Conservation (phyloP, 257 asterid genomes). For the Plantago elongata region DNA sequence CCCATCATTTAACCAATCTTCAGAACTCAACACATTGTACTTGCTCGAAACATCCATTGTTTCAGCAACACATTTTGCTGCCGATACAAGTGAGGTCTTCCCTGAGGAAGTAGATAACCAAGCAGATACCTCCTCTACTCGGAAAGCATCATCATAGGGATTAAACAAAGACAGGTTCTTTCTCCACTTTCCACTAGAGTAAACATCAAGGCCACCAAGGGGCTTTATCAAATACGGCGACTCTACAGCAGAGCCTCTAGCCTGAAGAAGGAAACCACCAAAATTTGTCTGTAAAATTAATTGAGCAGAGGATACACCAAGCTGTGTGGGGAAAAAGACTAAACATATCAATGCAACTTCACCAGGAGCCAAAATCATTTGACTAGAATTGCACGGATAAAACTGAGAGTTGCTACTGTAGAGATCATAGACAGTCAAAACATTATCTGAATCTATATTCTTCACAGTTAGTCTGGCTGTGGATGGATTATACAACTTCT, state of each 20-base stretch:
- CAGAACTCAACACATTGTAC: slow-evolving; percentile 21
- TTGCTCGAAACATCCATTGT: slow-evolving; percentile 28
- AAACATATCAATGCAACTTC: slow-evolving; percentile 60
- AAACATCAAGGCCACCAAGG: slow-evolving; percentile 39
- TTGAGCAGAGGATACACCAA: slow-evolving; percentile 59
- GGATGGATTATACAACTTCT: slow-evolving; percentile 43
- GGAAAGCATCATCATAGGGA: slow-evolving; percentile 68
- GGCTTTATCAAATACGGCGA: slow-evolving; percentile 64
- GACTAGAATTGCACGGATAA: slow-evolving; percentile 70
- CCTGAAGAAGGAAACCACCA: slow-evolving; percentile 79
- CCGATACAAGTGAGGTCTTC: slow-evolving; percentile 36
- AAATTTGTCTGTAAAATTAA: slow-evolving; percentile 77
- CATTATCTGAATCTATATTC: slow-evolving; percentile 43
- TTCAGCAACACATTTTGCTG: slow-evolving; percentile 40
- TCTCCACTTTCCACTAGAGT: slow-evolving; percentile 68
- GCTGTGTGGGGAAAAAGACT: slow-evolving; percentile 49
- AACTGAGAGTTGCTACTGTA: slow-evolving; percentile 74
- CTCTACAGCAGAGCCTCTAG: slow-evolving; percentile 64
- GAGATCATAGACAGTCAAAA: slow-evolving; percentile 45
- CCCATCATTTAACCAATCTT: slow-evolving; percentile 51
- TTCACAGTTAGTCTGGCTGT: slow-evolving; percentile 48
- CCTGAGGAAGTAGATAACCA: slow-evolving; percentile 67
- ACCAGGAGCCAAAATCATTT: slow-evolving; percentile 61
- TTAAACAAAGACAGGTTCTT: slow-evolving; percentile 66
- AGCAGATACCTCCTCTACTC: slow-evolving; percentile 67